Evolutionary conservation across 805 yeast genomes (phyloP).

Genomic region (Scheffersomyces amazonensis): DNA sequence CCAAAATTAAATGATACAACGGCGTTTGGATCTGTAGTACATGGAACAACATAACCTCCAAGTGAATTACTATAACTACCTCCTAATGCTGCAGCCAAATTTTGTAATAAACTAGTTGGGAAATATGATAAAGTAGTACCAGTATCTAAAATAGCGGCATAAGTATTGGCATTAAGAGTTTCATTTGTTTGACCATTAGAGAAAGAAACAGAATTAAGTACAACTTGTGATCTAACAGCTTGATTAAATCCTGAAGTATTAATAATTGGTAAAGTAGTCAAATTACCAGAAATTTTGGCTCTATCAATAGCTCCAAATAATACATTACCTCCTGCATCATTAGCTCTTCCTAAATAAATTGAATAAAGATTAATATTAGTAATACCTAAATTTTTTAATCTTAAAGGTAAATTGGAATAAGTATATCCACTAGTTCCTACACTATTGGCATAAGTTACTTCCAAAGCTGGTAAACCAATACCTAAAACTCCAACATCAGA

Average conservation of each 20-base stretch:
- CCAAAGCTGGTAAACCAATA: conserved; percentile 68
- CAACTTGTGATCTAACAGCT: conserved; percentile 49
- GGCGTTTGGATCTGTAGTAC: conserved; percentile 24
- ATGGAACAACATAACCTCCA: conserved; percentile 48
- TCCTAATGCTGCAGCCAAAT: conserved; percentile 33
- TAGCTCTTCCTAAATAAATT: conserved; percentile 28
- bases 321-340: conserved; percentile 26
- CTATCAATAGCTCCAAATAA: conserved; percentile 45
- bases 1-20: conserved; percentile 48
- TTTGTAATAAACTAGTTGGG: conserved; percentile 33
- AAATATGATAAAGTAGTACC: conserved; percentile 41
- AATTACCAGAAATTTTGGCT: conserved; percentile 34
- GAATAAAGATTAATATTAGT: conserved; percentile 34
- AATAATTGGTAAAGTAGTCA: conserved; percentile 30
- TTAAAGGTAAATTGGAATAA: conserved; percentile 39
- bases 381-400: conserved; percentile 27
- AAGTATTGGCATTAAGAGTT: conserved; percentile 14
- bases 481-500: conserved; percentile 72
- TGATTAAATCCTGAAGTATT: conserved; percentile 23
- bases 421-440: conserved; percentile 16
- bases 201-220: conserved; percentile 37
- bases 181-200: conserved; percentile 8
- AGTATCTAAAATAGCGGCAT: conserved; percentile 29
- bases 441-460: conserved; percentile 44
- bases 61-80: conserved; percentile 39